phyloP scores from a whole-genome alignment of 495 filamentous ascomycete species.

The Jackrogersella multiformis region DNA sequence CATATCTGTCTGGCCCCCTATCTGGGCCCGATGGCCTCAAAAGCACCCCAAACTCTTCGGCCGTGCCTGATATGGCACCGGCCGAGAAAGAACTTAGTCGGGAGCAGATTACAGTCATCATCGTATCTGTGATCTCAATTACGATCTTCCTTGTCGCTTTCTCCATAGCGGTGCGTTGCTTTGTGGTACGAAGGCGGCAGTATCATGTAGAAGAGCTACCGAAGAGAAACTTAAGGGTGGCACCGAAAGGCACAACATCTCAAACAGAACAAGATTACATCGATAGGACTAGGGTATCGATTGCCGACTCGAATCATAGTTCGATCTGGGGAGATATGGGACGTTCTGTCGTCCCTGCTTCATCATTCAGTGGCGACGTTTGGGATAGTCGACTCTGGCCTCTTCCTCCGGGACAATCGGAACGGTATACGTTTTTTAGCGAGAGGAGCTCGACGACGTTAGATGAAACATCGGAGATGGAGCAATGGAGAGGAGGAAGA shows the following conservation, averaged over 20 bases:
- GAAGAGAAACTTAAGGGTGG: slow-evolving; percentile 4
- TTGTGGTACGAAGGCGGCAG: slow-evolving; percentile 8
- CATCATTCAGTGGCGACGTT: slow-evolving; percentile 13
- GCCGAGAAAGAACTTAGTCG: slow-evolving; percentile 1
- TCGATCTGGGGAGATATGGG: slow-evolving; percentile 32
- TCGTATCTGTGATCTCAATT: slow-evolving; percentile 3
- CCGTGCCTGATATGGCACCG: slow-evolving; percentile 3
- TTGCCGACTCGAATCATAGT: slow-evolving; percentile 12
- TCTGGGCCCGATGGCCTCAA: background rate
- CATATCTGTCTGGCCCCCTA: background rate
- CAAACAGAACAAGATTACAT: slow-evolving; percentile 2
- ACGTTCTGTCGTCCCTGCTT: background rate
- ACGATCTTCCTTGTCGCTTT: background rate
- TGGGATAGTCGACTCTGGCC: slow-evolving; percentile 36
- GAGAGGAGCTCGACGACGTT: slow-evolving; percentile 26
- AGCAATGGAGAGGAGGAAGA: background rate
- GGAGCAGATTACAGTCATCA: slow-evolving; percentile 18
- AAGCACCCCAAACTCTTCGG: background rate
- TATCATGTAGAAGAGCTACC: slow-evolving; percentile 10
- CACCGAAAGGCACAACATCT: background rate
- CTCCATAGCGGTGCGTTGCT: slow-evolving; percentile 19
- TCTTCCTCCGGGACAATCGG: slow-evolving; percentile 36
- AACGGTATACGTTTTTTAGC: slow-evolving; percentile 39
- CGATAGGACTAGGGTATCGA: slow-evolving; percentile 4
- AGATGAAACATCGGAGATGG: slow-evolving; percentile 13